Evolutionary conservation across 805 yeast genomes (phyloP), one percentile per base, ranked within the genome.

Genomic region (Pichia deserticola): DNA sequence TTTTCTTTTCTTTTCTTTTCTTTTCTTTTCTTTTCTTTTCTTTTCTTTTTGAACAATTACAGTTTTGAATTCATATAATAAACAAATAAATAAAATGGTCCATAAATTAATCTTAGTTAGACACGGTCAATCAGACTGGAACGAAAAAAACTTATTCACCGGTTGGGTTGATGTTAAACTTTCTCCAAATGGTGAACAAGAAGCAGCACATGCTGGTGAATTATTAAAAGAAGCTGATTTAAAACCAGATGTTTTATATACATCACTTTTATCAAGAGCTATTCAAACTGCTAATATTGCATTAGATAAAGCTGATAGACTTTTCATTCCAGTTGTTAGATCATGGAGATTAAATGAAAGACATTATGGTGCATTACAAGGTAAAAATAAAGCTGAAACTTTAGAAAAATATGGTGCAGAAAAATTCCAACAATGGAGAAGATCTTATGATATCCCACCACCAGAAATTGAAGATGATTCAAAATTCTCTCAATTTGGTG

Each of bases 81-180:
- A 25, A 42, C 42, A 13, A 33, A 5, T 4, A 28, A 13, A 15
- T 36, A 59, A 50, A 54, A 62, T 60, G 66, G 66, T 66, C 52
- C 66, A 59, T 52, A 89, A 86, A 73, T 79, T 90, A 72, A 82
- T 90, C 68, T 79, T 90, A 69, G 89, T 92, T 61, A 90, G 98
- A 80, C 98, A 90, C 90, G 98, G 98, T 65, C 96, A 92, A 79
- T 87, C 96, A 76, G 97, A 88, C 73, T 90, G 98, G 98, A 90
- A 90, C 74, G 96, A 89, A 74, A 88, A 89, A 79, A 92, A 90
- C 81, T 79, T 90, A 61, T 90, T 90, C 85, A 90, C 97, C 71
- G 98, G 98, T 67, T 90, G 98, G 98, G 97, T 92, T 56, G 98
- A 90, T 72, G 95, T 89, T 61, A 76, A 79, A 65, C 80, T 90